A percentile compares a stretch with the other conserved stretches of the same genome.
phyloP scores from a whole-genome alignment of 768 basidiomycete species.

The Podaxis sp. region DNA sequence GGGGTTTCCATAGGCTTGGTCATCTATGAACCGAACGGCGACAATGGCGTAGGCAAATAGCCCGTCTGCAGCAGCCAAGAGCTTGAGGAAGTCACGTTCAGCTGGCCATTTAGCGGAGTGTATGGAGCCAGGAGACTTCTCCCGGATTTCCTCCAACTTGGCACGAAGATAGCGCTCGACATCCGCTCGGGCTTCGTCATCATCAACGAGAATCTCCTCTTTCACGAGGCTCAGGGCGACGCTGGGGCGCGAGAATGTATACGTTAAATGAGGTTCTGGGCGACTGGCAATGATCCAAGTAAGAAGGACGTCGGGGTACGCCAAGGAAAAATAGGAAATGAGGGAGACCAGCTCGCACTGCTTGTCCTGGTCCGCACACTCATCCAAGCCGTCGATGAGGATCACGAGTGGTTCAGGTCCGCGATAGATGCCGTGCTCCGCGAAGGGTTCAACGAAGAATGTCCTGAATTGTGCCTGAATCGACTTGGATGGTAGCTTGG shows the following conservation, averaged over 20 bases:
- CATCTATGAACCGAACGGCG: neutral
- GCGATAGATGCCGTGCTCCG: neutral
- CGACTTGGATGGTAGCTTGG: conserved; percentile 11
- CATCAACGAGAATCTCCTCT: neutral
- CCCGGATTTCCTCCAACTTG: neutral
- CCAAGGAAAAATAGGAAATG: neutral
- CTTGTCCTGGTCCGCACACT: neutral
- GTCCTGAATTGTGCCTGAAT: conserved; percentile 11
- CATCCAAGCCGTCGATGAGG: neutral
- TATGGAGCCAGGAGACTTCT: neutral
- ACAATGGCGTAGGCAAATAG: neutral
- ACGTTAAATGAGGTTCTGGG: neutral
- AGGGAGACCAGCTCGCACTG: neutral
- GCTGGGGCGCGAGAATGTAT: neutral
- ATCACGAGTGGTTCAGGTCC: neutral
- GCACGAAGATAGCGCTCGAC: neutral
- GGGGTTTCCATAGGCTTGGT: neutral
- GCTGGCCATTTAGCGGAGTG: neutral
- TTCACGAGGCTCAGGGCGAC: neutral
- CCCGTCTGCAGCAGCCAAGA: neutral
- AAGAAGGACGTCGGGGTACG: neutral
- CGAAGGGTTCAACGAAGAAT: conserved; percentile 17
- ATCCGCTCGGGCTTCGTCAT: neutral
- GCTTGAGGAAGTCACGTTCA: neutral
- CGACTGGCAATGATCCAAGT: conserved; percentile 6